phyloP scores from a whole-genome alignment of 2,329 filamentous ascomycete genomes.

The Hypoxylon sp. region DNA sequence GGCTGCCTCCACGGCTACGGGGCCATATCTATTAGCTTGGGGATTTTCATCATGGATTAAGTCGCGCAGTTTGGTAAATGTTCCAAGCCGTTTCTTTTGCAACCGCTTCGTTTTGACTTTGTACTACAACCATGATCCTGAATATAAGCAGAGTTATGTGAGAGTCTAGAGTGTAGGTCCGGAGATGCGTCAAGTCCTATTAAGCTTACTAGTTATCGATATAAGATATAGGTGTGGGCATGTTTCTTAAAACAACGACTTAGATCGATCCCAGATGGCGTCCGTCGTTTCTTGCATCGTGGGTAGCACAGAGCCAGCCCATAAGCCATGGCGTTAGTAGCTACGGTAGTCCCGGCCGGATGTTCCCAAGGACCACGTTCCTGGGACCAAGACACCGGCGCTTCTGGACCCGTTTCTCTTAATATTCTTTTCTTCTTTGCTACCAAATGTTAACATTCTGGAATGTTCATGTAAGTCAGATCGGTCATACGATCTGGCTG shows the following conservation, averaged over 20 bases:
- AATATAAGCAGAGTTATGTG: too few relatives aligned
- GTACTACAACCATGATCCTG: too few relatives aligned
- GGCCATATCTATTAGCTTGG: not conserved
- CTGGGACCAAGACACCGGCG: constrained; percentile 34
- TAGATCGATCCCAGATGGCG: constrained; percentile 35
- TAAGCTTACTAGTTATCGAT: constrained; percentile 7
- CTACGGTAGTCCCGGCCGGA: constrained; percentile 29
- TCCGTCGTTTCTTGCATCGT: constrained; percentile 37
- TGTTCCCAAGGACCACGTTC: constrained; percentile 38
- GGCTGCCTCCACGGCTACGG: too few relatives aligned
- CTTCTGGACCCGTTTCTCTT: constrained; percentile 30
- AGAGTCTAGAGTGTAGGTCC: too few relatives aligned
- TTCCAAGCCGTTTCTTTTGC: not conserved
- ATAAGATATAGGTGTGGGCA: not conserved
- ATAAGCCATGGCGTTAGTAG: constrained; percentile 24
- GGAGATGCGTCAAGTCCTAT: not conserved
- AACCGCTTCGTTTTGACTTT: not conserved
- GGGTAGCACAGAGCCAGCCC: constrained; percentile 33
- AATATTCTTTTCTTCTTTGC: not conserved
- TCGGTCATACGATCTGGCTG: not conserved
- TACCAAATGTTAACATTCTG: not conserved
- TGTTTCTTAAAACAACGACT: not conserved
- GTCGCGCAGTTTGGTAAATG: not conserved
- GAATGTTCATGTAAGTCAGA: not conserved
- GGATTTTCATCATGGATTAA: constrained; percentile 4